phyloP scores from a whole-genome alignment of 257 asterid species.

The Fraxinus anomala region DNA sequence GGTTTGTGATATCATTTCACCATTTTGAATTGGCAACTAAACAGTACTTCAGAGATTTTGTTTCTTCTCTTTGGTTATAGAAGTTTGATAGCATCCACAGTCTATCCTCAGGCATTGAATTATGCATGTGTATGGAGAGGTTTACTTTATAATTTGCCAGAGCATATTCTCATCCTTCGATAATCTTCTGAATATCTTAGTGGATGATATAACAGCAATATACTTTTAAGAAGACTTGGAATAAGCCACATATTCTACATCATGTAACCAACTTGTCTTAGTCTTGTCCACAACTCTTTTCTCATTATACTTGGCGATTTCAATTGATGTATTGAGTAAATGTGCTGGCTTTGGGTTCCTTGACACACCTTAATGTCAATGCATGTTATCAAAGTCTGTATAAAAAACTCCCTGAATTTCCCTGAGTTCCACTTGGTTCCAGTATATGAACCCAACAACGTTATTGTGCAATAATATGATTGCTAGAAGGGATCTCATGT shows the following conservation, averaged over 20 bases:
- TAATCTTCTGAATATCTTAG: background rate
- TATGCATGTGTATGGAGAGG: background rate
- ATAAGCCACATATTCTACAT: background rate
- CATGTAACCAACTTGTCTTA: background rate
- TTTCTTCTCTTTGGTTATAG: conserved; percentile 4
- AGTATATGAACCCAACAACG: background rate
- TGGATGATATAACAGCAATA: background rate
- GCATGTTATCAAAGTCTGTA: background rate
- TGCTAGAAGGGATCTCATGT: background rate
- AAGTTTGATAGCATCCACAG: conserved; percentile 1
- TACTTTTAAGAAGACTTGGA: background rate
- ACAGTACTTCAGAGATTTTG: conserved; percentile 8
- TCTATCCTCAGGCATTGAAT: background rate
- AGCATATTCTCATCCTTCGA: background rate
- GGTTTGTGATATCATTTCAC: conserved; percentile 59
- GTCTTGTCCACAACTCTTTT: background rate
- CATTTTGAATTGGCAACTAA: conserved; percentile 17
- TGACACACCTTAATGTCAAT: background rate
- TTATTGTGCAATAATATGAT: background rate
- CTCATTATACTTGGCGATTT: background rate
- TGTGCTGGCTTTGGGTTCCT: background rate
- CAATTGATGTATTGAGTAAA: background rate
- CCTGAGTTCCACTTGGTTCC: background rate
- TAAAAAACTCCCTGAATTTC: background rate
- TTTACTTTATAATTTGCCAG: background rate